Conservation (phyloP, 1,284 basidiomycete genomes). For the Anthracocystis panici-leucophaei region DNA sequence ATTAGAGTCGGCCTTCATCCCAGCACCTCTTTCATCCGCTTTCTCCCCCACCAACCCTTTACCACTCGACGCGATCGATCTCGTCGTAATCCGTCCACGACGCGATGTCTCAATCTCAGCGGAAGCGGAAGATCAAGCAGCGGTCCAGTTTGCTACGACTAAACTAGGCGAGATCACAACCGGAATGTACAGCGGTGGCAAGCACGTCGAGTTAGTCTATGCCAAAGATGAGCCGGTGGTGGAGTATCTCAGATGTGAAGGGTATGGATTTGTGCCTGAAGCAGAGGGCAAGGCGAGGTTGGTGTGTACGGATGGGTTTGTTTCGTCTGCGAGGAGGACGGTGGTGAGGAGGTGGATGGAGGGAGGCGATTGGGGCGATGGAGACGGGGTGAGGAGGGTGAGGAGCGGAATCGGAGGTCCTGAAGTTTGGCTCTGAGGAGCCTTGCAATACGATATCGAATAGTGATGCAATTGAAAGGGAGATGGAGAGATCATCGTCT, state of each 20-base stretch:
- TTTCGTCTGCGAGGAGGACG: conserved; percentile 1
- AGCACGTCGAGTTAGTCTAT: conserved; percentile 55
- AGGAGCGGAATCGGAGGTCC: not conserved
- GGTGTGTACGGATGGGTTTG: conserved; percentile 40
- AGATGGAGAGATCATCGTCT: too few species aligned
- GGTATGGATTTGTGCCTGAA: conserved; percentile 76
- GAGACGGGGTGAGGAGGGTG: too few species aligned
- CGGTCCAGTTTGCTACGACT: conserved; percentile 28
- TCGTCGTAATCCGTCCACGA: conserved; percentile 84
- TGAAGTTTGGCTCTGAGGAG: conserved; percentile 5
- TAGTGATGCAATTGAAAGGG: too few species aligned
- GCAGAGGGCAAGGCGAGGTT: conserved; percentile 6
- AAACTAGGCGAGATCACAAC: conserved; percentile 37
- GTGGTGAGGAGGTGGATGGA: conserved; percentile 18
- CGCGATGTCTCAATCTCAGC: conserved; percentile 73
- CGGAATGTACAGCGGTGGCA: conserved; percentile 62
- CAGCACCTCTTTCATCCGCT: conserved; percentile 75
- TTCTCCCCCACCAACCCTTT: conserved; percentile 1
- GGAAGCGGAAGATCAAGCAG: conserved; percentile 34
- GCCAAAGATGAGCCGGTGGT: conserved; percentile 73
- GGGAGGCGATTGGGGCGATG: not conserved
- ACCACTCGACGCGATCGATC: conserved; percentile 74
- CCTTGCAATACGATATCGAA: too few species aligned
- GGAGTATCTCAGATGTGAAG: conserved; percentile 83
- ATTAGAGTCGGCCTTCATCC: conserved; percentile 83